A percentile compares a stretch with the other conserved stretches of the same genome.
Evolutionary conservation across 441 rosid genomes (phyloP).

Genomic region (Melastoma candidum): DNA sequence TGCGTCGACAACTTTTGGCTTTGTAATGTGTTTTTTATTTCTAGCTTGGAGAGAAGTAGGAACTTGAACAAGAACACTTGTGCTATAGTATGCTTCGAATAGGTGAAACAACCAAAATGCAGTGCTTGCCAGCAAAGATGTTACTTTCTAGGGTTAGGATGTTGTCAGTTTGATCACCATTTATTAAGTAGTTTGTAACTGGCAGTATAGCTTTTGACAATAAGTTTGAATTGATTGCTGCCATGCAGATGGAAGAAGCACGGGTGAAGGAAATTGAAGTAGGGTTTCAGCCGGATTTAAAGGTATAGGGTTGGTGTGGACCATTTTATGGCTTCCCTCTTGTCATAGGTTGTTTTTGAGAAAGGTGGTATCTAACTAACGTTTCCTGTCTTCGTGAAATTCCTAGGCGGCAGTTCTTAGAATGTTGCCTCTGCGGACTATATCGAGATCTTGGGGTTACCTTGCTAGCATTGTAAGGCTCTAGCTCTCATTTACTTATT

Average conservation of each 20-base stretch:
- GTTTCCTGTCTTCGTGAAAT: conserved; percentile 8
- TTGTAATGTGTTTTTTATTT: no score
- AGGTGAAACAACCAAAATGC: no score
- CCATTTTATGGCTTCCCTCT: conserved; percentile 8
- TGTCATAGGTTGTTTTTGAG: conserved; percentile 5
- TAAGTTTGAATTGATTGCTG: no score
- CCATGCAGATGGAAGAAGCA: conserved; percentile 56
- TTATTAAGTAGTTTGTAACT: no score
- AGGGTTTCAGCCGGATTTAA: conserved; percentile 74
- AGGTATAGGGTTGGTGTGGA: conserved; percentile 28
- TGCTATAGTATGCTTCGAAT: no score
- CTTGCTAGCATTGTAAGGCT: conserved; percentile 54
- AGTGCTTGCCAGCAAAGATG: no score
- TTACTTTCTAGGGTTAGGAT: no score
- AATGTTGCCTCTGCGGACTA: conserved; percentile 69
- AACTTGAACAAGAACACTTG: no score
- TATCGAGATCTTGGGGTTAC: conserved; percentile 84
- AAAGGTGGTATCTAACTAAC: conserved; percentile 2
- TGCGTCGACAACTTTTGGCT: no score
- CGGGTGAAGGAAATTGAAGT: conserved; percentile 65
- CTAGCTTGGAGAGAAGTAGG: no score
- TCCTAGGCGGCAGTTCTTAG: conserved; percentile 67
- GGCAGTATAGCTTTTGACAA: no score
- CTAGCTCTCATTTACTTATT: not conserved
- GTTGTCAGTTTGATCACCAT: no score